phyloP scores from a whole-genome alignment of 768 basidiomycete genomes.

The Kwoniella mangroviensis region DNA sequence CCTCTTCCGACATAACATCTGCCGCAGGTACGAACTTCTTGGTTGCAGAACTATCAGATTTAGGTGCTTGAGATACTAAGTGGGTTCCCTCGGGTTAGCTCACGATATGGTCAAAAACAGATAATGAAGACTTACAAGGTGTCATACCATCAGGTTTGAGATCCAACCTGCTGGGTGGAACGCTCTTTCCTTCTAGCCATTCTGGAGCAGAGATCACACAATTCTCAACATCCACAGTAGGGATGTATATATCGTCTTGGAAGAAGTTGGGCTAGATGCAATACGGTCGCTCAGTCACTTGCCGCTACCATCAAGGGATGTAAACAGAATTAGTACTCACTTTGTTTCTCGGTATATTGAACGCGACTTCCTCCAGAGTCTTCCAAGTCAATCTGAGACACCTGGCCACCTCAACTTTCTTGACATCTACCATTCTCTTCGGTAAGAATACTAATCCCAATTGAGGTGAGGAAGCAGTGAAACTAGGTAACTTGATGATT shows the following conservation, averaged over 20 bases:
- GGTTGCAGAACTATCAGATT: constrained; percentile 37
- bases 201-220: constrained; percentile 30
- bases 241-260: constrained; percentile 59
- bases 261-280: constrained; percentile 53
- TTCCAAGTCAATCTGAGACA: constrained; percentile 53
- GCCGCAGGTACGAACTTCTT: constrained; percentile 39
- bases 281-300: background rate
- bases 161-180: constrained; percentile 21
- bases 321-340: constrained; percentile 27
- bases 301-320: too few relatives aligned
- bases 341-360: constrained; percentile 57
- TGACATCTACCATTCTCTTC: constrained; percentile 55
- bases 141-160: constrained; percentile 55
- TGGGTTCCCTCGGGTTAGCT: background rate
- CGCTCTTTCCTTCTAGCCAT: constrained; percentile 50
- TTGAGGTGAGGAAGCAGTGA: constrained; percentile 53
- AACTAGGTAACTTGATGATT: constrained; percentile 54
- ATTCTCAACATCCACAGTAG: constrained; percentile 48
- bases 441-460: constrained; percentile 52
- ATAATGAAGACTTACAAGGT: constrained; percentile 38
- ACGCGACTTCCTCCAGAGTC: constrained; percentile 54
- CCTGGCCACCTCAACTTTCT: constrained; percentile 55
- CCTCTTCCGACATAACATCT: constrained; percentile 55
- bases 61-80: constrained; percentile 58
- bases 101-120: background rate